Evolutionary conservation across 23 red algal genomes (phyloP), one percentile per base, ranked within the genome.

Genomic region (Cyanidioschyzon merolae): DNA sequence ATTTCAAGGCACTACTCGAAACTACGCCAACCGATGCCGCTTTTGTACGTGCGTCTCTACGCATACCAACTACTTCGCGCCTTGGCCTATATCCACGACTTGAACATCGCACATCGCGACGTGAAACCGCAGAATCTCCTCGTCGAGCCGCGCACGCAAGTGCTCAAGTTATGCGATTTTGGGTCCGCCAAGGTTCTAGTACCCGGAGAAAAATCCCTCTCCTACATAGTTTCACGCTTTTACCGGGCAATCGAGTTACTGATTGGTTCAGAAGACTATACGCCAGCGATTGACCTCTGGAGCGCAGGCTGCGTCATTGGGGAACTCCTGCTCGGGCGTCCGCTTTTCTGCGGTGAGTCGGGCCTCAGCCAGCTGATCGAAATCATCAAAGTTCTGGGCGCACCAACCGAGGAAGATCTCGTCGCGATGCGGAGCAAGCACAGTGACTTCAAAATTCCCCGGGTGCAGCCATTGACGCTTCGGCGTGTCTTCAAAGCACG

Each of bases 51-150:
- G 41, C 90, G 90, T 58, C 75, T 96, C 58, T 96, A 96, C 75
- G 85, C 88, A 54, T 96, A 96, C 77, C 92, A 96, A 81, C 50
- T 96, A 41, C 68, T 96, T 77, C 87, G 92, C 39, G 76, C 92
- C 38, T 74, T 96, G 41, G 88, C 85, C 25, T 96, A 96, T 76
- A 88, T 96, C 51, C 87, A 90, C 40, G 86, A 83, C 16, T 41
- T 90, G 38, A 87, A 87, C 37, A 88, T 96, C 18, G 80, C 82
- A 18, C 92, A 96, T 85, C 88, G 92, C 32, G 92, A 96, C 57
- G 83, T 96, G 68, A 96, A 96, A 76, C 92, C 92, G 57, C 92
- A 91, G 74, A 96, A 96, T 77, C 67, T 96, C 27, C 68, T 96
- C 58, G 75, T 96, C 37, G 85, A 96, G 77, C 86, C 92, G 24